phyloP scores from a whole-genome alignment of 495 filamentous ascomycete species.

The Aspergillus nidulans region DNA sequence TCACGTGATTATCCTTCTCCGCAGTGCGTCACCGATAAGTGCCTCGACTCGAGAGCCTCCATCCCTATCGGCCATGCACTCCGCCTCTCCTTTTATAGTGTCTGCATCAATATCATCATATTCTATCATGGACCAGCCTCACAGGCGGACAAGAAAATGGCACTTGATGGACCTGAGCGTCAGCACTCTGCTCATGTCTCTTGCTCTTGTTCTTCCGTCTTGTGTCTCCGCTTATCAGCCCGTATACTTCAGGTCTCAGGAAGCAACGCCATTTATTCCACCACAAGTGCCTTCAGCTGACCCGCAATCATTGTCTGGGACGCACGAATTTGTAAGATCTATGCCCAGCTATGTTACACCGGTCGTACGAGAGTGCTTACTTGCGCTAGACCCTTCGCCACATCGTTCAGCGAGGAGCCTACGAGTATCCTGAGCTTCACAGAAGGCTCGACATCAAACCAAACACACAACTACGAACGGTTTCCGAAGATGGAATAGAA shows the following conservation, averaged over 20 bases:
- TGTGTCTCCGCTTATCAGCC: constrained; percentile 26
- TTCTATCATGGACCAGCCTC: constrained; percentile 15
- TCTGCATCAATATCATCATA: constrained; percentile 14
- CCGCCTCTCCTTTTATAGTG: constrained; percentile 13
- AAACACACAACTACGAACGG: constrained; percentile 57
- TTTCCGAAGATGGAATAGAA: constrained; percentile 58
- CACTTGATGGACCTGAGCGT: constrained; percentile 11
- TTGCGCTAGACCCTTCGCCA: constrained; percentile 71
- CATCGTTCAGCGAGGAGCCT: constrained; percentile 83
- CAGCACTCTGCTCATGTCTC: constrained; percentile 19
- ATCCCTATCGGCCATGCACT: constrained; percentile 8
- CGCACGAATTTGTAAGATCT: constrained; percentile 36
- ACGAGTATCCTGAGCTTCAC: constrained; percentile 68
- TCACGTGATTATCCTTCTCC: constrained; percentile 14
- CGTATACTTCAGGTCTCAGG: constrained; percentile 27
- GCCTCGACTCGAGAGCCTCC: neutral
- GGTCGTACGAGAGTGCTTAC: neutral
- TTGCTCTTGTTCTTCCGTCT: constrained; percentile 20
- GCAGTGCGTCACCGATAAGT: constrained; percentile 32
- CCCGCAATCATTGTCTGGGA: constrained; percentile 16
- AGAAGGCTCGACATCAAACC: constrained; percentile 65
- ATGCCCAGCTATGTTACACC: neutral
- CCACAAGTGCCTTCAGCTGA: constrained; percentile 29
- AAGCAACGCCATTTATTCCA: constrained; percentile 29
- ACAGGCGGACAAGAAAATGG: constrained; percentile 12